A percentile compares a stretch with the other conserved stretches of the same genome.
Evolutionary conservation across 1,139 yeast genomes (phyloP).

Genomic region (Nakaseomyces kungkrabaensis): DNA sequence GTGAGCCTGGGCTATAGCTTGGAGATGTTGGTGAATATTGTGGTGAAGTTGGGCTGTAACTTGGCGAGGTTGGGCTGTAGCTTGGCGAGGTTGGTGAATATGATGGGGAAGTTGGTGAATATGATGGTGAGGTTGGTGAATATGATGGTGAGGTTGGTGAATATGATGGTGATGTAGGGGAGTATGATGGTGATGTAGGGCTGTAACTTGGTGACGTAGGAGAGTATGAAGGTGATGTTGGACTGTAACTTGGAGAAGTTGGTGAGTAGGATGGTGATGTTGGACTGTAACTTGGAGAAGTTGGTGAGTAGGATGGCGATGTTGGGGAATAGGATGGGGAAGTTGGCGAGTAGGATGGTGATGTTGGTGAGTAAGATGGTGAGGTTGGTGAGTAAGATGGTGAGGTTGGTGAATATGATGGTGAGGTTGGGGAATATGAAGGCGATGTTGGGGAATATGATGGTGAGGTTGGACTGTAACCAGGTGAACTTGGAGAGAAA

Average conservation of each 20-base stretch:
- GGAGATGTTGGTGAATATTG: conserved; percentile 43
- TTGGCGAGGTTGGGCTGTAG: conserved; percentile 49
- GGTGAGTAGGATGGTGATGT: conserved; percentile 53
- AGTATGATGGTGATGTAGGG: conserved; percentile 55
- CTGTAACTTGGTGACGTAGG: conserved; percentile 55
- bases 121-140: conserved; percentile 61
- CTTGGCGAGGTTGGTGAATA: conserved; percentile 56
- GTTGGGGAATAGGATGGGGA: conserved; percentile 44
- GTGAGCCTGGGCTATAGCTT: conserved; percentile 46
- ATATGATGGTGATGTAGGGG: conserved; percentile 49
- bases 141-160: conserved; percentile 68
- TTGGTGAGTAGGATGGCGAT: conserved; percentile 48
- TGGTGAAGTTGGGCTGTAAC: conserved; percentile 42
- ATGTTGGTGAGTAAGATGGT: conserved; percentile 54
- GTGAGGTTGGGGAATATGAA: conserved; percentile 63
- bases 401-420: conserved; percentile 63
- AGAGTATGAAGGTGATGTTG: conserved; percentile 48
- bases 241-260: conserved; percentile 50
- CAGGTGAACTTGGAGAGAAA: conserved; percentile 66
- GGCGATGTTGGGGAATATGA: conserved; percentile 69
- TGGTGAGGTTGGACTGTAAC: conserved; percentile 67
- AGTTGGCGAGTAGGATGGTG: conserved; percentile 50
- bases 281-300: conserved; percentile 46
- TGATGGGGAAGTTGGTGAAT: conserved; percentile 57
- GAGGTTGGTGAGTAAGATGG: conserved; percentile 60